A percentile compares a stretch with the other conserved stretches of the same genome.
Conservation (phyloP, 192 early-diverging fungal genomes). For the Coemansia sp. region DNA sequence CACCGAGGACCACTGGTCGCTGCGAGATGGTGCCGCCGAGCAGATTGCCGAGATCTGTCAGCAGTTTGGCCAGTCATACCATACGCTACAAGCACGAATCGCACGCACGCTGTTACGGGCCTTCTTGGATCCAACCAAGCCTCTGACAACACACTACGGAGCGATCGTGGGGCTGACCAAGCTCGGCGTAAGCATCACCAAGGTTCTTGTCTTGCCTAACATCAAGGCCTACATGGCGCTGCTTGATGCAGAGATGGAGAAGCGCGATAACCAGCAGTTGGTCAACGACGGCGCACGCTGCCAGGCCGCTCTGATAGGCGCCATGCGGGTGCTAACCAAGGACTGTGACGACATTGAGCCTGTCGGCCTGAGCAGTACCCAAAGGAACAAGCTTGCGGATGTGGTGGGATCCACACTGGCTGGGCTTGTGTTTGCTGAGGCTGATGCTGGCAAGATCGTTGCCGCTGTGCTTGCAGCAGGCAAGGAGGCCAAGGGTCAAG, state of each 20-base stretch:
- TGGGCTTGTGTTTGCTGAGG: slow-evolving; percentile 32
- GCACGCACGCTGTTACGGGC: slow-evolving; percentile 86
- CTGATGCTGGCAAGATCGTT: slow-evolving; percentile 26
- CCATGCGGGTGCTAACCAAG: slow-evolving; percentile 19
- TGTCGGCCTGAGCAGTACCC: slow-evolving; percentile 12
- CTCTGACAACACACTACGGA: slow-evolving; percentile 83
- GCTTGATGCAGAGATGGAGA: slow-evolving; percentile 47
- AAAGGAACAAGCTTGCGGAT: slow-evolving; percentile 25
- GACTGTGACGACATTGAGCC: slow-evolving; percentile 10
- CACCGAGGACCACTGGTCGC: slow-evolving; percentile 73
- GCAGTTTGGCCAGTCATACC: slow-evolving; percentile 77
- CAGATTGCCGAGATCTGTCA: slow-evolving; percentile 72
- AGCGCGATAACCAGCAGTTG: slow-evolving; percentile 36
- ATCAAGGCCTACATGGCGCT: slow-evolving; percentile 62
- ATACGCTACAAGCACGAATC: slow-evolving; percentile 83
- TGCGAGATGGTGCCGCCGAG: slow-evolving; percentile 73
- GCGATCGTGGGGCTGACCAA: slow-evolving; percentile 74
- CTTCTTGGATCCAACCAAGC: slow-evolving; percentile 83
- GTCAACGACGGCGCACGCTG: slow-evolving; percentile 31
- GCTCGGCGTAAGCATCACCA: slow-evolving; percentile 77
- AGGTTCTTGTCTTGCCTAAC: slow-evolving; percentile 72
- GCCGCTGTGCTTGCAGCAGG: slow-evolving; percentile 27
- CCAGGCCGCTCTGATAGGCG: slow-evolving; percentile 25
- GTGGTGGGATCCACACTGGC: slow-evolving; percentile 39
- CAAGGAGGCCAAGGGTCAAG: slow-evolving; percentile 4